Base-by-base conservation (phyloP, 176 grass and related monocot genomes). In the Luzula sylvatica region DNA sequence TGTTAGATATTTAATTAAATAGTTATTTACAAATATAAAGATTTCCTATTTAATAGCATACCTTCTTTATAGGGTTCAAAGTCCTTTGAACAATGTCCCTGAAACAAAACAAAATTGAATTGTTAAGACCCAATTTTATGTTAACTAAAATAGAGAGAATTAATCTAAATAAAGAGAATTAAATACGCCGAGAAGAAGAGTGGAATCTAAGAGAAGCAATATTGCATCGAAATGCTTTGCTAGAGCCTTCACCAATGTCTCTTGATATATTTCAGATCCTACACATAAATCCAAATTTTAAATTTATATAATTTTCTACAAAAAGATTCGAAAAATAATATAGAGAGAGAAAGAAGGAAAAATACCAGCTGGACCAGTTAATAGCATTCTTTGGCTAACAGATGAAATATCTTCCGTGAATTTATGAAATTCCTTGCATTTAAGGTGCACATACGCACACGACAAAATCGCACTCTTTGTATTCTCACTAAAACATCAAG, bases 281-380 rank as follows among this genome's bases (percentile, higher is more conserved):
- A 66, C 30, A 35, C 38, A 75, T 7, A 49, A 46, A 67, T 23
- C 42, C 53, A 40, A 46, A 45, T 3, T 61, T 29, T 29, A 32
- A 57, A 61, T 77, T 62, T 49, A 29, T 26, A 44, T 27, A 39
- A 66, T 56, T 35, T 35, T 27, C 5, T 29, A n/a, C n/a, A n/a
- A n/a, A n/a, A n/a, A n/a, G n/a, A n/a, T n/a, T n/a, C n/a, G n/a
- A n/a, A n/a, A 35, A 35, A 4, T 32, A 32, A 32, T 35, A 35
- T 7, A n/a, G n/a, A 35, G 5, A 35, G 9, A 35, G 5, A 35
- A 35, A 35, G 5, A 35, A 35, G 9, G 5, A 35, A 35, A 35
- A 2, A 78, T 79, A 96, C 90, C 90, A 79, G 77, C 66, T 65
- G 84, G 84, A 49, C 90, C 90, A 86, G 84, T 86, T 67, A 96